A percentile compares a stretch with the other conserved stretches of the same genome.
Conservation (phyloP, 495 filamentous ascomycete species). For the Penicillium malachiteum region DNA sequence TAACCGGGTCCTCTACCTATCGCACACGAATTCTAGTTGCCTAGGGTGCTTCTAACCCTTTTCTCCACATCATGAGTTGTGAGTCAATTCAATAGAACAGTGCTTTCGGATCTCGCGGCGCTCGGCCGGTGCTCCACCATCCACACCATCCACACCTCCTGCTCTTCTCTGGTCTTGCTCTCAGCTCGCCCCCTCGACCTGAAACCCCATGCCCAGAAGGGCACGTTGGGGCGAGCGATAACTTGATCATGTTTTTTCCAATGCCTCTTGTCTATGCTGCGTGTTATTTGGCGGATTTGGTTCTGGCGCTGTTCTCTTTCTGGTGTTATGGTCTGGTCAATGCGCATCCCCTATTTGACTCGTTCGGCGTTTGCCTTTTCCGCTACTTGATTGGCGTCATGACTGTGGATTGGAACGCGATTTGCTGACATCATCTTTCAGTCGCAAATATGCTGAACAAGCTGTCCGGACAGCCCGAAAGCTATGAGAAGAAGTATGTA, state of each 20-base stretch:
- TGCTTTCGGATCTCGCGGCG: background rate
- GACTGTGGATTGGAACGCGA: background rate
- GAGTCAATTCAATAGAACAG: conserved; percentile 20
- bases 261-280: background rate
- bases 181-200: background rate
- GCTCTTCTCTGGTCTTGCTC: background rate
- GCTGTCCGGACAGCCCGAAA: conserved; percentile 95
- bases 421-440: conserved; percentile 42
- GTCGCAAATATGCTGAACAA: conserved; percentile 94
- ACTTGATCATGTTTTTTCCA: background rate
- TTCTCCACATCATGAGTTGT: conserved; percentile 32
- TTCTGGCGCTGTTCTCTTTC: conserved; percentile 1
- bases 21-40: conserved; percentile 11
- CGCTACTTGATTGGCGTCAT: background rate
- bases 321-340: conserved; percentile 17
- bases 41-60: conserved; percentile 20
- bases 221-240: background rate
- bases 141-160: background rate
- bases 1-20: conserved; percentile 12
- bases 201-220: too few relatives aligned
- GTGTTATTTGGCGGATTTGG: background rate
- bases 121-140: background rate
- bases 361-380: background rate
- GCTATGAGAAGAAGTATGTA: conserved; percentile 93
- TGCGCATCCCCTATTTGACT: conserved; percentile 6